Evolutionary conservation across 2,329 filamentous ascomycete species (phyloP).

Genomic region (Colletotrichum horii): DNA sequence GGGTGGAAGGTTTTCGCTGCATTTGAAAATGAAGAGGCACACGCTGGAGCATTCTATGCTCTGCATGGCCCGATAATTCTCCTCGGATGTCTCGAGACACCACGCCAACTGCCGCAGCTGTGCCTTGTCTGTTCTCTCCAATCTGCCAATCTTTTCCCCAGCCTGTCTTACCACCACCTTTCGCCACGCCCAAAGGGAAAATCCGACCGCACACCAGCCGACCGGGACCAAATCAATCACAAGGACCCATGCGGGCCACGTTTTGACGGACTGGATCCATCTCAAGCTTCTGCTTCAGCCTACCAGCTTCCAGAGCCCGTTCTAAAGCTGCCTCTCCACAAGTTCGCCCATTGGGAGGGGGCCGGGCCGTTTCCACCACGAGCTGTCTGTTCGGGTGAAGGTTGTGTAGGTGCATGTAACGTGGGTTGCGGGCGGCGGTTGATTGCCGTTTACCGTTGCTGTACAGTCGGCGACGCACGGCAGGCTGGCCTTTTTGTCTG

Average conservation of each 20-base stretch:
- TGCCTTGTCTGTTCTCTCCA: background rate
- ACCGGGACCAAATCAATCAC: background rate
- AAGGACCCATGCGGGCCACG: background rate
- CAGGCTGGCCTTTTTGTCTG: background rate
- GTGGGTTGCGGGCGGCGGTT: background rate
- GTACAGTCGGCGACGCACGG: background rate
- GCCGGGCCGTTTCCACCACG: background rate
- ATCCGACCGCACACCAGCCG: background rate
- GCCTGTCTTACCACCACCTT: background rate
- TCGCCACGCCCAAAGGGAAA: background rate
- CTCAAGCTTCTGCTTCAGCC: background rate
- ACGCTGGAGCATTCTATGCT: background rate
- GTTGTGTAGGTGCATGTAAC: background rate
- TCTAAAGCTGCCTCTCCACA: background rate
- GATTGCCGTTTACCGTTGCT: background rate
- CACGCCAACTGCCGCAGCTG: background rate
- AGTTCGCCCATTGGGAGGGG: background rate
- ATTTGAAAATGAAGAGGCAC: background rate
- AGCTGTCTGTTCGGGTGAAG: background rate
- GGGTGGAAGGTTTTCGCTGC: background rate
- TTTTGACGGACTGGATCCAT: background rate
- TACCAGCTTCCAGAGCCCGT: background rate
- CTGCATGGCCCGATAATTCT: constrained; percentile 11
- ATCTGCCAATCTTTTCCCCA: background rate
- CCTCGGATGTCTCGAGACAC: constrained; percentile 6